Conservation (phyloP, 2,329 filamentous ascomycete genomes). For the Clonostachys sp. region DNA sequence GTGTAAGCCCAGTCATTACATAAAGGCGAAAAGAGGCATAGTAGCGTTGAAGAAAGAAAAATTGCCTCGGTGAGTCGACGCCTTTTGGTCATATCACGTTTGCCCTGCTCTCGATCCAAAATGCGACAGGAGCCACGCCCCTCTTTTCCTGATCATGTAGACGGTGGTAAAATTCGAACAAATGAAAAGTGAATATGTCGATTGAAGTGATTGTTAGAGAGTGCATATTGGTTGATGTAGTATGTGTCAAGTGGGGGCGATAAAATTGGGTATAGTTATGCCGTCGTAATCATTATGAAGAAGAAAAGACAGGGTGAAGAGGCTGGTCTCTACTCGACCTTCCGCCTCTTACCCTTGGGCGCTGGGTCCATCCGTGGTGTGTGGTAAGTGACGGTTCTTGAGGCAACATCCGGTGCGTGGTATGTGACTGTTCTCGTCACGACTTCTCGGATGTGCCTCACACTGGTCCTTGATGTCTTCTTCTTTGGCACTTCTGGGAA, state of each 20-base stretch:
- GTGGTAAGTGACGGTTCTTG: conserved; percentile 81
- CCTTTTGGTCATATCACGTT: no score
- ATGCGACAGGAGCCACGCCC: neutral
- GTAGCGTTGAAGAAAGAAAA: neutral
- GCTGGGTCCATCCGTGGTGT: conserved; percentile 83
- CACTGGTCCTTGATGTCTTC: conserved; percentile 54
- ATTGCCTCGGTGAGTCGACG: no score
- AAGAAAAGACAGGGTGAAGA: neutral
- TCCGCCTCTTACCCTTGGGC: conserved; percentile 89
- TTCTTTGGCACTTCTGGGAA: conserved; percentile 56
- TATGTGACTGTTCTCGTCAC: conserved; percentile 94
- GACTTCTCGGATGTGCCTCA: conserved; percentile 77
- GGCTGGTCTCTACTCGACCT: conserved; percentile 38
- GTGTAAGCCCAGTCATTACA: neutral
- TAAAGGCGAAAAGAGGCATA: conserved; percentile 2
- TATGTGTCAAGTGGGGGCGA: neutral
- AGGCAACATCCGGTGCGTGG: conserved; percentile 84
- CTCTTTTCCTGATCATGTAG: neutral
- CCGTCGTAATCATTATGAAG: neutral
- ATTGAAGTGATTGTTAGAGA: neutral
- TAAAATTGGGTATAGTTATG: conserved; percentile 2
- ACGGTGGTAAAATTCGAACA: neutral
- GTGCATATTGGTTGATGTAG: neutral
- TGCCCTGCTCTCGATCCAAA: no score
- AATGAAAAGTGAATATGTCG: neutral